Evolutionary conservation across 495 filamentous ascomycete genomes (phyloP).

Genomic region (Tetracladium marchalianum): DNA sequence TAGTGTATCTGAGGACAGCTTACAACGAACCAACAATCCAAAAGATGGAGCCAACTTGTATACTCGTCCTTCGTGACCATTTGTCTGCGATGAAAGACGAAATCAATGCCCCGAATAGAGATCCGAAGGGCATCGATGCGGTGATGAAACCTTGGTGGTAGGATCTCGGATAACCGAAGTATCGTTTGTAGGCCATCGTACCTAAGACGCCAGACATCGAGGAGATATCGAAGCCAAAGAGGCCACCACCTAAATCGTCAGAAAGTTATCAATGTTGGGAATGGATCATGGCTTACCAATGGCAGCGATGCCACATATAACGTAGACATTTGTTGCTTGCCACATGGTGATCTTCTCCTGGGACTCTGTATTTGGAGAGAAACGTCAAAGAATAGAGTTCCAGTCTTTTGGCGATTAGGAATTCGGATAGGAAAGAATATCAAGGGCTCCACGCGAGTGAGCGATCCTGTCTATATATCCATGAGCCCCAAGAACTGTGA

Average conservation of each 20-base stretch:
- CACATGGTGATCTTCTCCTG: background rate
- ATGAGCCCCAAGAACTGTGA: no score
- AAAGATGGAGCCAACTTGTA: slow-evolving; percentile 57
- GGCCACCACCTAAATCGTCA: slow-evolving; percentile 40
- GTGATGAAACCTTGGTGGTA: slow-evolving; percentile 56
- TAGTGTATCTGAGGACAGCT: slow-evolving; percentile 6
- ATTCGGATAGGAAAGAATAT: no score
- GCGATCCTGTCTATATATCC: no score
- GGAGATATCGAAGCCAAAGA: slow-evolving; percentile 68
- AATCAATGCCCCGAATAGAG: slow-evolving; percentile 54
- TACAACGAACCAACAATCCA: slow-evolving; percentile 64
- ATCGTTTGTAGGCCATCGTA: slow-evolving; percentile 49
- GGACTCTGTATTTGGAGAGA: background rate
- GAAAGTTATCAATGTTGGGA: background rate
- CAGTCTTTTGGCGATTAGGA: background rate
- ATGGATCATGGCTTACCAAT: slow-evolving; percentile 36
- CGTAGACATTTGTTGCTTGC: slow-evolving; percentile 10
- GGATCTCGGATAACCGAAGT: slow-evolving; percentile 45
- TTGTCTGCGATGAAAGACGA: slow-evolving; percentile 60
- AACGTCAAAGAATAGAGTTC: background rate
- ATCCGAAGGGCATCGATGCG: slow-evolving; percentile 67
- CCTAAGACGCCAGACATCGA: slow-evolving; percentile 61
- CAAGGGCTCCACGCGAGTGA: no score
- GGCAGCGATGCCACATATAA: slow-evolving; percentile 54
- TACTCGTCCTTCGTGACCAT: slow-evolving; percentile 57